These are phyloP conservation scores for Aspergillus biplanus DNA, from an alignment of 495 filamentous ascomycete species.

Conservation along the genomic window DNA sequence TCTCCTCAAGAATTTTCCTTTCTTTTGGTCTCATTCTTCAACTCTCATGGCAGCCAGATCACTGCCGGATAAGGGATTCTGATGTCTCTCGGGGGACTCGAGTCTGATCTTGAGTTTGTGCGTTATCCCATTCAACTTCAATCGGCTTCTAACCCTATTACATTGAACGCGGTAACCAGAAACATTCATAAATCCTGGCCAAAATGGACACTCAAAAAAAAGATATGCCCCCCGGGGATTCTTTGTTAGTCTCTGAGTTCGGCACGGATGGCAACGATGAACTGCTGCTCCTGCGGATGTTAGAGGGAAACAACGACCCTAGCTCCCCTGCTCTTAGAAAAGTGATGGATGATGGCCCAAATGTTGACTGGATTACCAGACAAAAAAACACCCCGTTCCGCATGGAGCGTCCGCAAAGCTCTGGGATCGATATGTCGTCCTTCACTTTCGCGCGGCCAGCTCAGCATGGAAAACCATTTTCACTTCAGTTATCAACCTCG, in stretches of 20 bases:
- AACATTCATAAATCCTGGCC: neutral
- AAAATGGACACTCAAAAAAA: constrained; percentile 3
- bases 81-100: too few relatives aligned
- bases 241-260: neutral
- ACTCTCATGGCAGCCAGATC: too few relatives aligned
- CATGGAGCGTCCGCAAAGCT: constrained; percentile 37
- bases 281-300: constrained; percentile 27
- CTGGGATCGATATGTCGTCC: constrained; percentile 34
- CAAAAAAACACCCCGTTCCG: constrained; percentile 27
- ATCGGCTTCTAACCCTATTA: too few relatives aligned
- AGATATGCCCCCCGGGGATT: neutral
- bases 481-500: constrained; percentile 24
- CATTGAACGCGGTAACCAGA: neutral
- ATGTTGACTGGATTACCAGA: neutral
- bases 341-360: constrained; percentile 13
- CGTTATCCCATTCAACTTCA: too few relatives aligned
- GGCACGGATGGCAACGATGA: constrained; percentile 25
- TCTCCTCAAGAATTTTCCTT: too few relatives aligned
- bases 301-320: constrained; percentile 18
- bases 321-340: constrained; percentile 21
- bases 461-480: constrained; percentile 30
- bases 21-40: too few relatives aligned
- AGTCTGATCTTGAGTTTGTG: too few relatives aligned
- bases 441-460: constrained; percentile 43
- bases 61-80: too few relatives aligned